Percentiles rank a stretch among this genome's conserved stretches.
phyloP scores from a whole-genome alignment of 371 early-diverging fungal genomes.

The Smittium culicis region DNA sequence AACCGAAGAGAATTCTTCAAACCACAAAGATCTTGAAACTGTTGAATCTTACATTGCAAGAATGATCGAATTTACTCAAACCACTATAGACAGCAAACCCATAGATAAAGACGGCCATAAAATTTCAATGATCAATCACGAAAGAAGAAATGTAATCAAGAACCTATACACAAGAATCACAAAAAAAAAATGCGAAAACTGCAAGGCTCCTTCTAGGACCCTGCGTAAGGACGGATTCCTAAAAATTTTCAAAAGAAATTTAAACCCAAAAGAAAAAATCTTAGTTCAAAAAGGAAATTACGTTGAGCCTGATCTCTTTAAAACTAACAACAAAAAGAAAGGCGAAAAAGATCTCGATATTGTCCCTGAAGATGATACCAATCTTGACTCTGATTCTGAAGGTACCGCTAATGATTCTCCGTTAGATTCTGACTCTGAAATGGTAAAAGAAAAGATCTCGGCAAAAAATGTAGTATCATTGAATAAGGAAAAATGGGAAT shows the following conservation, averaged over 20 bases:
- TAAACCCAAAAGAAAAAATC: conserved; percentile 51
- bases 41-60: conserved; percentile 38
- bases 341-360: conserved; percentile 25
- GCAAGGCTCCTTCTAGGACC: conserved; percentile 61
- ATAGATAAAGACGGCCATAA: conserved; percentile 35
- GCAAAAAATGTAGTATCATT: background rate
- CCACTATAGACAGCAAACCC: background rate
- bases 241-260: conserved; percentile 73
- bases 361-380: conserved; percentile 30
- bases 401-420: background rate
- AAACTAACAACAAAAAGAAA: conserved; percentile 21
- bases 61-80: conserved; percentile 26
- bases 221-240: conserved; percentile 71
- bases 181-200: conserved; percentile 59
- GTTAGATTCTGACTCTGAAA: conserved; percentile 12
- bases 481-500: conserved; percentile 5
- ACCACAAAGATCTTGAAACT: conserved; percentile 9
- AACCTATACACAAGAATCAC: conserved; percentile 49
- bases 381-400: conserved; percentile 23
- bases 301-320: no score
- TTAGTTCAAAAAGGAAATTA: conserved; percentile 40
- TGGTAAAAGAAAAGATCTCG: conserved; percentile 13
- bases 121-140: conserved; percentile 58
- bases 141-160: conserved; percentile 56
- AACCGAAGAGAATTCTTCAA: conserved; percentile 18